phyloP scores from a whole-genome alignment of 495 filamentous ascomycete species.

The Hypoxylon fuscum region DNA sequence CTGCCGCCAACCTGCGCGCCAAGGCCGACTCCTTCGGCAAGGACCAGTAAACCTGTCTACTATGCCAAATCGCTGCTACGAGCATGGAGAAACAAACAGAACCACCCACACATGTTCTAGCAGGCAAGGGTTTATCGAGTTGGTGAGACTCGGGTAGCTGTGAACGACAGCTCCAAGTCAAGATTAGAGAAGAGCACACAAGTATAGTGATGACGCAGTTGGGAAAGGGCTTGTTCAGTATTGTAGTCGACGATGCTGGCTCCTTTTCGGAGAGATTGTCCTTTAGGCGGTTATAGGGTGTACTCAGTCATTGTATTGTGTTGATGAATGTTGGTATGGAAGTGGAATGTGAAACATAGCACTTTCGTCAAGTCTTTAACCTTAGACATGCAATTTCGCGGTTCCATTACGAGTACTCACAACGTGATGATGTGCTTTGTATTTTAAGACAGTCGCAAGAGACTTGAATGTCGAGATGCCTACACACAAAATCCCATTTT shows the following conservation, averaged over 20 bases:
- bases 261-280: conserved; percentile 25
- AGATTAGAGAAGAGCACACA: conserved; percentile 10
- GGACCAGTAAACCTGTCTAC: conserved; percentile 57
- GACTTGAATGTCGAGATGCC: background rate
- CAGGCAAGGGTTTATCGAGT: conserved; percentile 16
- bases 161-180: background rate
- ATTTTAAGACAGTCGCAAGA: background rate
- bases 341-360: conserved; percentile 16
- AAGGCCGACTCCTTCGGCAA: conserved; percentile 82
- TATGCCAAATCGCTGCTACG: conserved; percentile 9
- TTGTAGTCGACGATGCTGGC: conserved; percentile 6
- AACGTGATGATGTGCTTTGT: background rate
- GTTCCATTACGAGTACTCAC: background rate
- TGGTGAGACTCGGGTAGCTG: conserved; percentile 14
- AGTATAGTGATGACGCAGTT: conserved; percentile 14
- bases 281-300: conserved; percentile 34
- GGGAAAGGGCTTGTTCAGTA: conserved; percentile 19
- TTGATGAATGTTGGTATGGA: conserved; percentile 12
- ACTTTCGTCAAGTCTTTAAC: background rate
- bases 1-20: conserved; percentile 87
- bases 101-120: conserved; percentile 27
- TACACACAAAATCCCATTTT: background rate
- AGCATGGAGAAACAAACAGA: conserved; percentile 25
- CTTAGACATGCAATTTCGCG: background rate
- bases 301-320: conserved; percentile 19